Base-by-base conservation (phyloP, 1,284 basidiomycete species). In the Rhodotorula glutinis region DNA sequence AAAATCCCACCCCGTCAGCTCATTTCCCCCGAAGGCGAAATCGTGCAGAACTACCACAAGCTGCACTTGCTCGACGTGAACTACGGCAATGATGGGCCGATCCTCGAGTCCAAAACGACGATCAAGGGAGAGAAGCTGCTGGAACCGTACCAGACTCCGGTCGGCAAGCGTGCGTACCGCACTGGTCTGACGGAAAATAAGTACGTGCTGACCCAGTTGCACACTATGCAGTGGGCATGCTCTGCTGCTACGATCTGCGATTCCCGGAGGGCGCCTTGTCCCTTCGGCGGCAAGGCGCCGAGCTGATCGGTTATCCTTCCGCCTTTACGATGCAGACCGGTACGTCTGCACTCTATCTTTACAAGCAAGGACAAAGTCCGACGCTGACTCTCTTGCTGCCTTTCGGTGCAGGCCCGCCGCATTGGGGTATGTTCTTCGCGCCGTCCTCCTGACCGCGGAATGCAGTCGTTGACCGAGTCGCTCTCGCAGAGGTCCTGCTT, bases 161-260 rank as follows among this genome's bases (percentile, higher is more conserved):
- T 82, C 16, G 82, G 82, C 19, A 79, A 78, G 19, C 47, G 72
- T 68, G 54, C 53, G 69, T 59, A 1, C 4, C 27, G 19, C 17
- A 74, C 0, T 72, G 67, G 1, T 30, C 11, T 11, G 8, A 3
- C 23, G 16, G 1, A 3, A 19, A 11, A 13, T 11, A 1, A 8
- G 8, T 1, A 7, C 33, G n/a, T n/a, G 16, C 54, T 55, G 17
- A 55, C 53, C n/a, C 0, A 29, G 30, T 0, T 16, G 4, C 46
- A 55, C 25, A 40, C 3, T 17, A 4, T 29, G 8, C 41, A 72
- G 72, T 81, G 46, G 79, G 81, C 14, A 70, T 83, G n/a, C 75
- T 82, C 65, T 83, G 82, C 10, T 84, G 83, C 76, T 84, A 83
- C 75, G 83, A 84, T 69, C 73, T 83, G 27, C 77, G 82, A 62